Base-by-base conservation (phyloP, 805 yeast genomes). In the Dipodascus geniculatus region DNA sequence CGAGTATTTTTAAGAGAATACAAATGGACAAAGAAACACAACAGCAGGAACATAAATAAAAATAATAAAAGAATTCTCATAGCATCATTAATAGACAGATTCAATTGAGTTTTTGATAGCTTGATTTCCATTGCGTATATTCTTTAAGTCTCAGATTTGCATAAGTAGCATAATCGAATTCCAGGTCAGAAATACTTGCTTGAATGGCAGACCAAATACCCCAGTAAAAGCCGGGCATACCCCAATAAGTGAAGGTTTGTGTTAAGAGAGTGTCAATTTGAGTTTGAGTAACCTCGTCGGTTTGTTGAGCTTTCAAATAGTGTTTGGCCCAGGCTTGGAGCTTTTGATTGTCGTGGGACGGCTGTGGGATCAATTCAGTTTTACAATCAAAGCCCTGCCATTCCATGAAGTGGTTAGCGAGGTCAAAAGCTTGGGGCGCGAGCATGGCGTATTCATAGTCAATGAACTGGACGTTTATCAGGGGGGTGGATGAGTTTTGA, bases 361-460 rank as follows among this genome's bases (percentile, higher is more conserved):
- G 84, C 4, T 65, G 62, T 0, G 88, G 88, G 42, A 85, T 82
- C 6, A 76, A 75, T 11, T 72, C 65, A 22, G 76, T 73, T 58
- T 81, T 81, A 64, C 93, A 85, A 57, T 82, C 80, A 60, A 83
- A 84, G 1, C 93, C 93, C 64, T 85, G 93, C 99, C 99, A 91
- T 71, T 91, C 99, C 58, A 86, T 78, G 60, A 93, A 86, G 71
- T 93, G 99, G 67, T 93, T 90, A 11, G 90, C 91, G 54, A 93
- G 79, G 66, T 93, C 99, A 65, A 75, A 87, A 1, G 95, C 96
- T 1, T 96, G 88, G 48, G 83, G 74, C 63, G 90, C 93, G 11
- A 95, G 82, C 0, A 96, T 97, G 0, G 96, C 82, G 68, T 91
- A 93, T 70, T 93, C 99, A 67, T 93, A 93, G 67, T 93, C 99